Percentiles rank a stretch among this genome's conserved stretches.
Conservation (phyloP, 306 rosid genomes). For the Pyrus pyrifolia region DNA sequence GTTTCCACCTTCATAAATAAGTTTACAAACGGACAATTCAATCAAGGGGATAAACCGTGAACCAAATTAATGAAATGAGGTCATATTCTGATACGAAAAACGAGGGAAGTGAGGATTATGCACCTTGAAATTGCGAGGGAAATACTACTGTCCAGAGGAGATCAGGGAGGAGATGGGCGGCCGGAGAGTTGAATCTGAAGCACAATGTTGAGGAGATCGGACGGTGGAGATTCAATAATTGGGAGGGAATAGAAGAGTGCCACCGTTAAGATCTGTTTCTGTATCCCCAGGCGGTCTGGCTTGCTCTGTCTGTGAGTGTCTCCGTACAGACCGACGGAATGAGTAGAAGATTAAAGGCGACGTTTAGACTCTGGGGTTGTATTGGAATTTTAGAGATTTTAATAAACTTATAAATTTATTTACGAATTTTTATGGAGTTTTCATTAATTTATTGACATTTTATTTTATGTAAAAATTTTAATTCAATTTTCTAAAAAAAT, state of each 20-base stretch:
- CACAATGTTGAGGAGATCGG: conserved; percentile 16
- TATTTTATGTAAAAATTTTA: too few relatives aligned
- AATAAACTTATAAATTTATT: too few relatives aligned
- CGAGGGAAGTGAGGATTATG: background rate
- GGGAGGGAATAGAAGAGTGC: background rate
- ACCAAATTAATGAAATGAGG: background rate
- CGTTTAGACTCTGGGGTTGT: too few relatives aligned
- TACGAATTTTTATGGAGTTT: too few relatives aligned
- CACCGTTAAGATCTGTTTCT: background rate
- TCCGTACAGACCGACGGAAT: too few relatives aligned
- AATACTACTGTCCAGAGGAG: background rate
- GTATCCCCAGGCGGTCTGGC: background rate
- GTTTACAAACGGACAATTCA: background rate
- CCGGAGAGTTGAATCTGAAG: conserved; percentile 16
- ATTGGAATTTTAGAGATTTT: too few relatives aligned
- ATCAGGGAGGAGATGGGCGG: conserved; percentile 25
- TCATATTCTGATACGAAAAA: background rate
- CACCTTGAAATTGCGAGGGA: background rate
- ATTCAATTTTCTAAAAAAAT: too few relatives aligned
- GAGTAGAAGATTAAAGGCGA: too few relatives aligned
- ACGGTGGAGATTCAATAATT: conserved; percentile 27
- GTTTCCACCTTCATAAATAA: background rate
- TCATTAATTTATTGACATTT: too few relatives aligned
- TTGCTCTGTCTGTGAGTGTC: background rate
- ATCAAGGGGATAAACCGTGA: background rate